Conservation (phyloP, 345 rosid species). For the Cardamine chenopodiifolia region DNA sequence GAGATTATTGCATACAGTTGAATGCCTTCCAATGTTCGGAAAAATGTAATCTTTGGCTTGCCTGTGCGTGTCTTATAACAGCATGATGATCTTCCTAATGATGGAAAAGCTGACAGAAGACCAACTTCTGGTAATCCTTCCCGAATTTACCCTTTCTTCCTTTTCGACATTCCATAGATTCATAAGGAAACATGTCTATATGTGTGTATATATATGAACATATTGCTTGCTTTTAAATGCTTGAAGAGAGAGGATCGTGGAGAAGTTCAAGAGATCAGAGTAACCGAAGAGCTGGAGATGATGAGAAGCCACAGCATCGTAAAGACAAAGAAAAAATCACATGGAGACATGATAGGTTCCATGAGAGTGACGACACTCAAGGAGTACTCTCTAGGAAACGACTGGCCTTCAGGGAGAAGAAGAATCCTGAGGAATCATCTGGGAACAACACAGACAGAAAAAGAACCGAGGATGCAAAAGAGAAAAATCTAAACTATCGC, state of each 20-base stretch:
- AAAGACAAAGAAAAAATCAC: constrained; percentile 49
- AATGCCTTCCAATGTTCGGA: constrained; percentile 54
- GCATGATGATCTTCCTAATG: constrained; percentile 78
- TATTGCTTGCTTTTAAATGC: constrained; percentile 19
- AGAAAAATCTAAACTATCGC: constrained; percentile 36
- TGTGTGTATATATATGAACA: not conserved
- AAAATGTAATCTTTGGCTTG: constrained; percentile 69
- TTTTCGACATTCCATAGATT: not conserved
- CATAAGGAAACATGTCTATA: not conserved
- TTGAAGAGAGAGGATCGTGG: constrained; percentile 64
- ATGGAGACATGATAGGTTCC: constrained; percentile 75
- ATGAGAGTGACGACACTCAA: constrained; percentile 56
- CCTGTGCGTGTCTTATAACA: constrained; percentile 85
- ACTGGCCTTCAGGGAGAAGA: constrained; percentile 91
- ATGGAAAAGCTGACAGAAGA: constrained; percentile 69
- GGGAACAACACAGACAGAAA: constrained; percentile 43
- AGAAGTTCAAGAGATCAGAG: constrained; percentile 60
- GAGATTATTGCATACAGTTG: constrained; percentile 20
- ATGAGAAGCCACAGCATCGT: constrained; percentile 50
- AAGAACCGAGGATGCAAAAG: constrained; percentile 46
- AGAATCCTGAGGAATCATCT: constrained; percentile 48
- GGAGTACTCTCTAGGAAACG: constrained; percentile 59
- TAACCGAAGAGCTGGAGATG: constrained; percentile 48
- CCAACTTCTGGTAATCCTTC: constrained; percentile 56
- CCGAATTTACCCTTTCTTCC: not conserved